A percentile compares a stretch with the other conserved stretches of the same genome.
Conservation (phyloP, 1,284 basidiomycete genomes). For the Spongiforma sp. region DNA sequence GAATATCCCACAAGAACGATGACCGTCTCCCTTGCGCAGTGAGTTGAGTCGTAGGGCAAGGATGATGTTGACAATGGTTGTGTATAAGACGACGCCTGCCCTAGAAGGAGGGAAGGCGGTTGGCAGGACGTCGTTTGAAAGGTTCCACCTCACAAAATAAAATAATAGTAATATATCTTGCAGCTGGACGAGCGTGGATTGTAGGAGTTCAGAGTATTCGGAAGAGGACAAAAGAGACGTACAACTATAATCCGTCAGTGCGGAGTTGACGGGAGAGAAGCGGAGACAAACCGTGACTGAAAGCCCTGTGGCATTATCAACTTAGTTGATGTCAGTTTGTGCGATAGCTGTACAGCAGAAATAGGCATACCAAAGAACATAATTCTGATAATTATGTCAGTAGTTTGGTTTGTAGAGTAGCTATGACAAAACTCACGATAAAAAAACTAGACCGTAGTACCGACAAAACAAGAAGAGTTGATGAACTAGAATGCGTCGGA, state of each 20-base stretch:
- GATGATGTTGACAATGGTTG: slow-evolving; percentile 27
- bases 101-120: slow-evolving; percentile 6
- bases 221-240: slow-evolving; percentile 3
- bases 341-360: neutral
- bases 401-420: no score
- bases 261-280: neutral
- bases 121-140: no score
- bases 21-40: slow-evolving; percentile 8
- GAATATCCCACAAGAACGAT: slow-evolving; percentile 9
- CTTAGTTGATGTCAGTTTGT: slow-evolving; percentile 13
- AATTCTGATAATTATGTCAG: slow-evolving; percentile 5
- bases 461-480: slow-evolving; percentile 28
- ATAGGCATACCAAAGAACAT: slow-evolving; percentile 20
- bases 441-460: slow-evolving; percentile 30
- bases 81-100: slow-evolving; percentile 23
- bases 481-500: slow-evolving; percentile 12
- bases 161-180: slow-evolving; percentile 27
- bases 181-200: slow-evolving; percentile 15
- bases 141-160: slow-evolving; percentile 20
- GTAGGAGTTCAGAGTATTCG: neutral
- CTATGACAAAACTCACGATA: slow-evolving; percentile 17
- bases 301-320: slow-evolving; percentile 25
- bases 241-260: slow-evolving; percentile 21
- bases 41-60: slow-evolving; percentile 22
- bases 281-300: slow-evolving; percentile 17